Evolutionary conservation across 73 alveolate species (phyloP), one percentile per base, ranked within the genome.

Genomic region (Tetrahymena elliotti): DNA sequence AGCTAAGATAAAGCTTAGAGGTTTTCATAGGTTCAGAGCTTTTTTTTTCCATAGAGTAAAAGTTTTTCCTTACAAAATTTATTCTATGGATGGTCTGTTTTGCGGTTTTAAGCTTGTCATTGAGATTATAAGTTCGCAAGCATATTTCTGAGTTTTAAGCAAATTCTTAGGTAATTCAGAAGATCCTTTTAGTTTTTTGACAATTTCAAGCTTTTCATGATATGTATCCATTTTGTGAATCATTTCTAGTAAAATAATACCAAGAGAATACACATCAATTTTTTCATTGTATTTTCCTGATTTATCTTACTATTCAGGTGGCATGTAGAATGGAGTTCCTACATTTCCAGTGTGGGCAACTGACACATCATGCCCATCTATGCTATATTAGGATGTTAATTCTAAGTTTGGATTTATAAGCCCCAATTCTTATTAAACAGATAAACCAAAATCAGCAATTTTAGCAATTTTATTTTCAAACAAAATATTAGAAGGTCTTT

Each of bases 391-490:
- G 18, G 38, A 22, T 84, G 68, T 8, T 20, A 41, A 95, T 83
- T 88, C 94, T 37, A 53, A 38, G 37, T 84, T 16, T n/a, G 84
- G 37, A 84, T 84, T 35, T 5, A 95, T 53, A 54, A 36, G 95
- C 52, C 88, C 88, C n/a, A 68, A 31, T 68, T 68, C 88, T n/a
- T 93, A 47, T 38, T 93, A 96, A 84, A 96, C 94, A 3, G 98
- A 99, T 41, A 98, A 93, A 5, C 99, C 99, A 94, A 98, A 98
- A 94, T 98, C 99, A 24, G 99, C 99, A 24, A 98, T 95, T 95
- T 98, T 98, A 18, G 96, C 98, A 93, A 53, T 95, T 84, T 94
- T 93, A 27, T 96, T 93, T 33, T 97, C 99, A 92, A 98, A 92
- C 95, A 98, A 97, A 34, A 98, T 97, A 93, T 98, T 98, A 68